These are phyloP conservation scores for Podospora pseudopauciseta DNA, from an alignment of 495 filamentous ascomycete species.

Conservation along the genomic window DNA sequence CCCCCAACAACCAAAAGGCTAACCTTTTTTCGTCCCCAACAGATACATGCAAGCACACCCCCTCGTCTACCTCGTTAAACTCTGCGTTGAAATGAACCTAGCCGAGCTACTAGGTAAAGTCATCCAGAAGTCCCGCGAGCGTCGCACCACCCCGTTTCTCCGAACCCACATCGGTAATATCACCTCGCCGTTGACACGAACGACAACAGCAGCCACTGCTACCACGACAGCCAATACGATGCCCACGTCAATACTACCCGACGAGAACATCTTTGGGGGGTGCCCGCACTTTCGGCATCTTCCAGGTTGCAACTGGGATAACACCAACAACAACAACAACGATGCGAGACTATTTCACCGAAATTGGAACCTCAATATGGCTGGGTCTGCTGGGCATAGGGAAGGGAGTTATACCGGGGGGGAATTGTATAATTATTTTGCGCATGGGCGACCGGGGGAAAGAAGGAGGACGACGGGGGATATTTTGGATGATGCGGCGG, in stretches of 20 bases:
- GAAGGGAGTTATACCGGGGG: not conserved
- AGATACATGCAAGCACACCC: conserved; percentile 54
- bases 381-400: not conserved
- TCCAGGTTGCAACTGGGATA: not conserved
- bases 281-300: too few species aligned
- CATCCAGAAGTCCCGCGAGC: conserved; percentile 22
- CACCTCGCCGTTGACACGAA: not conserved
- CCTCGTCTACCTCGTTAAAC: conserved; percentile 48
- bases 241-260: not conserved
- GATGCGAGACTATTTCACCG: not conserved
- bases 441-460: not conserved
- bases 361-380: not conserved
- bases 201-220: not conserved
- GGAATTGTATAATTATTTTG: not conserved
- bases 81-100: conserved; percentile 54
- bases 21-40: not conserved
- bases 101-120: conserved; percentile 46
- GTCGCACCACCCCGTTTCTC: not conserved
- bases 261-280: not conserved
- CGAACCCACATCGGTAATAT: not conserved
- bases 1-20: too few species aligned
- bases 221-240: not conserved
- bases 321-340: not conserved
- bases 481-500: not conserved
- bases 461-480: not conserved